A percentile compares a stretch with the other conserved stretches of the same genome.
phyloP scores from a whole-genome alignment of 345 rosid species.

The Eutrema heterophyllum region DNA sequence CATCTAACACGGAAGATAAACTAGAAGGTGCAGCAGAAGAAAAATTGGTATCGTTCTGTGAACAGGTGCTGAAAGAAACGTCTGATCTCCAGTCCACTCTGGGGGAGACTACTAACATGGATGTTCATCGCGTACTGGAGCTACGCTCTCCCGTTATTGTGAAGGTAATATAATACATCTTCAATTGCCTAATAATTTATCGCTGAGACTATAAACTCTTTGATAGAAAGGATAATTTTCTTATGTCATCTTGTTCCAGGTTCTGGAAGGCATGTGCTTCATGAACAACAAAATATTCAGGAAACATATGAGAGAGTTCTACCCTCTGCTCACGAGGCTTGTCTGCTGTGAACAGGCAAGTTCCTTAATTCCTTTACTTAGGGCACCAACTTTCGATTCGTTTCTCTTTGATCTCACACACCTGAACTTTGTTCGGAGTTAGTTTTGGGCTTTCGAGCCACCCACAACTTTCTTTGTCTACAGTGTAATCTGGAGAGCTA shows the following conservation, averaged over 20 bases:
- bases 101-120: constrained; percentile 79
- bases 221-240: background rate
- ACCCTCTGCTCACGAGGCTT: constrained; percentile 85
- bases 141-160: constrained; percentile 90
- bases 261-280: constrained; percentile 89
- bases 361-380: background rate
- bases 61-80: constrained; percentile 82
- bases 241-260: constrained; percentile 44
- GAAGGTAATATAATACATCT: constrained; percentile 46
- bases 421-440: too few species aligned
- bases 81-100: constrained; percentile 69
- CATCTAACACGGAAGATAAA: constrained; percentile 39
- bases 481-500: background rate
- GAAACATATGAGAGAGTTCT: constrained; percentile 83
- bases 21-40: constrained; percentile 76
- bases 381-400: background rate
- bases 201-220: background rate
- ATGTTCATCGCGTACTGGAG: constrained; percentile 80
- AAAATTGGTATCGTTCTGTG: constrained; percentile 82
- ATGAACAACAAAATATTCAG: constrained; percentile 81
- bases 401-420: background rate
- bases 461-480: background rate
- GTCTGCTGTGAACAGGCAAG: constrained; percentile 94
- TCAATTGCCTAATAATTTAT: background rate
- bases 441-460: too few species aligned